A percentile compares a stretch with the other conserved stretches of the same genome.
phyloP scores from a whole-genome alignment of 2,329 filamentous ascomycete species.

The Septoria linicola region DNA sequence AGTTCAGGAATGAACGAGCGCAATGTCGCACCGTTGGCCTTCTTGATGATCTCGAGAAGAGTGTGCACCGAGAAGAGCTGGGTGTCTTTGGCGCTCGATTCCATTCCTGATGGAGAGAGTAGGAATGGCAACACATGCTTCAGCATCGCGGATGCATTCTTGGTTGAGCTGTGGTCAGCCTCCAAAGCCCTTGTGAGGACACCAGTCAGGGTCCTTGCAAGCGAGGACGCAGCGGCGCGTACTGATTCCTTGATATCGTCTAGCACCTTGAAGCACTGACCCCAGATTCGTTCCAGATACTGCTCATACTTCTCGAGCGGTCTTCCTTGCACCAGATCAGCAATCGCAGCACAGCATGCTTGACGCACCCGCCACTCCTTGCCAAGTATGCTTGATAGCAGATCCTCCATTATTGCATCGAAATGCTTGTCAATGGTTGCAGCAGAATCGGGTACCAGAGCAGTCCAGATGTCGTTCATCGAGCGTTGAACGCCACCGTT shows the following conservation, averaged over 20 bases:
- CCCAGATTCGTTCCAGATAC: conserved; percentile 83
- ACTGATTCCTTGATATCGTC: conserved; percentile 96
- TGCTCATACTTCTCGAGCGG: conserved; percentile 68
- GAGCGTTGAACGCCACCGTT: conserved; percentile 89
- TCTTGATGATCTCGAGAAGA: conserved; percentile 85
- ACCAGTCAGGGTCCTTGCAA: conserved; percentile 82
- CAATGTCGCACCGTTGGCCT: conserved; percentile 71
- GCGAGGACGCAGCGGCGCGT: conserved; percentile 71
- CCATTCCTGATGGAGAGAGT: conserved; percentile 81
- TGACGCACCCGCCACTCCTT: conserved; percentile 92
- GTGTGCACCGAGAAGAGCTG: conserved; percentile 77
- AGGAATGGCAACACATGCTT: conserved; percentile 86
- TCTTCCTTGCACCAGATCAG: conserved; percentile 81
- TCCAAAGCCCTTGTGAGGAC: conserved; percentile 83
- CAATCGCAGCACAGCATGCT: conserved; percentile 86
- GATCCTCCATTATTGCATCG: conserved; percentile 81
- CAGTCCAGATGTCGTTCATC: conserved; percentile 98
- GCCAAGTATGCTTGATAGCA: conserved; percentile 80
- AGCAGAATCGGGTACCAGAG: conserved; percentile 84
- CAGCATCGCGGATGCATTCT: conserved; percentile 75
- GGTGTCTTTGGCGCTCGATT: conserved; percentile 84
- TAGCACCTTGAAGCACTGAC: conserved; percentile 80
- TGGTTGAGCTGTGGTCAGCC: conserved; percentile 65
- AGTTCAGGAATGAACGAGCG: conserved; percentile 79
- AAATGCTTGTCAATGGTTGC: conserved; percentile 77